Evolutionary conservation across 371 early-diverging fungal genomes (phyloP).

Genomic region (Saksenaea oblongispora): DNA sequence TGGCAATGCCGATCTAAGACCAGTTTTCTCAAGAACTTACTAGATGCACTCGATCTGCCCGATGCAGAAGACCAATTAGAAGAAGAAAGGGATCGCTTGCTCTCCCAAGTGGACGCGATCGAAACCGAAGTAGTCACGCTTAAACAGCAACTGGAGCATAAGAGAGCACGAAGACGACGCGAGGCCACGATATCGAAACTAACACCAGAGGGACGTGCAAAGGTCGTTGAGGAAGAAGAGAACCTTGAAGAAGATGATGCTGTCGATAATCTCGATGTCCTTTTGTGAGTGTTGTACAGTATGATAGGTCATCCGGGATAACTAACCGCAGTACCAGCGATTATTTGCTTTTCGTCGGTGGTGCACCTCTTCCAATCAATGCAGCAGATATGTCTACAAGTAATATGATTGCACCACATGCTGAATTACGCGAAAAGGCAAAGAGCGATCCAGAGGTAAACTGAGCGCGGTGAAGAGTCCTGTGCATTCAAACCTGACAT

Average conservation of each 20-base stretch:
- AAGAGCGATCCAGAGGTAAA: slow-evolving; percentile 18
- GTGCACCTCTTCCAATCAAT: slow-evolving; percentile 20
- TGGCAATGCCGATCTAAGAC: not conserved
- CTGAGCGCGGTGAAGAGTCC: not conserved
- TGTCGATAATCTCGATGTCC: slow-evolving; percentile 7
- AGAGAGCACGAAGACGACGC: slow-evolving; percentile 15
- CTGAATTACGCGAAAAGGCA: slow-evolving; percentile 26
- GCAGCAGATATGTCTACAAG: slow-evolving; percentile 26
- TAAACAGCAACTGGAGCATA: slow-evolving; percentile 14
- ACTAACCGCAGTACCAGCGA: slow-evolving; percentile 21
- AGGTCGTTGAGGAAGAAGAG: slow-evolving; percentile 9
- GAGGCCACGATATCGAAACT: slow-evolving; percentile 32
- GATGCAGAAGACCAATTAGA: slow-evolving; percentile 18
- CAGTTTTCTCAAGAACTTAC: slow-evolving; percentile 2
- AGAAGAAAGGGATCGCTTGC: slow-evolving; percentile 3
- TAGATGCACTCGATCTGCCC: slow-evolving; percentile 1
- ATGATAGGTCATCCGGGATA: not conserved
- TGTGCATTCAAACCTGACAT: not conserved
- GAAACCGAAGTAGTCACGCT: slow-evolving; percentile 18
- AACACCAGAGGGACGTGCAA: slow-evolving; percentile 44
- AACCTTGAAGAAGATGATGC: slow-evolving; percentile 11
- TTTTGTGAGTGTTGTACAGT: slow-evolving; percentile 16
- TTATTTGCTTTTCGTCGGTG: slow-evolving; percentile 30
- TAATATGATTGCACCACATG: slow-evolving; percentile 25
- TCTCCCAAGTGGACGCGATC: slow-evolving; percentile 12